A percentile compares a stretch with the other conserved stretches of the same genome.
Conservation (phyloP, 768 basidiomycete species). For the Trichaptum fuscoviolaceum region DNA sequence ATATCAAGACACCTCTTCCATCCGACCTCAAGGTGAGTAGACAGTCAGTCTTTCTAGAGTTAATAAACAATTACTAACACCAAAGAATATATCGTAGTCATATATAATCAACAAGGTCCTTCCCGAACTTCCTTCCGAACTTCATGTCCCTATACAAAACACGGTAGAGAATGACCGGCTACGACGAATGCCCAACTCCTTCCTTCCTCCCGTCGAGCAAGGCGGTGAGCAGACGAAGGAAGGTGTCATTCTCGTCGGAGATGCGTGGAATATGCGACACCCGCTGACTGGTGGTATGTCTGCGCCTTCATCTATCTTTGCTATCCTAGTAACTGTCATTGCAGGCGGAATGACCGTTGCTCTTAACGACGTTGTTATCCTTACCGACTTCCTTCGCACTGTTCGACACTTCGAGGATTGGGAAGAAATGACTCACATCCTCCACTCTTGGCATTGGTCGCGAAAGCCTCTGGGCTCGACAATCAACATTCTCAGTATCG, state of each 20-base stretch:
- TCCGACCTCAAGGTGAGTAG: slow-evolving; percentile 65
- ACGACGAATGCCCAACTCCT: slow-evolving; percentile 93
- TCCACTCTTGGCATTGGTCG: slow-evolving; percentile 80
- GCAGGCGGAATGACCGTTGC: slow-evolving; percentile 95
- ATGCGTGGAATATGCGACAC: slow-evolving; percentile 99
- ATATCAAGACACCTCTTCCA: slow-evolving; percentile 81
- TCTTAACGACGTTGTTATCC: slow-evolving; percentile 74
- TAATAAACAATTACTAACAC: too few species aligned
- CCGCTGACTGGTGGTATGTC: slow-evolving; percentile 73
- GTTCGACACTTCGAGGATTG: slow-evolving; percentile 43
- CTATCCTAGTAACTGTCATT: slow-evolving; percentile 2
- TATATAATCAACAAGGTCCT: slow-evolving; percentile 70
- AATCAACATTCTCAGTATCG: slow-evolving; percentile 89
- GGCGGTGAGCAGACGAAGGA: slow-evolving; percentile 42
- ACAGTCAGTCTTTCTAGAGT: neutral
- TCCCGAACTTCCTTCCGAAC: slow-evolving; percentile 72
- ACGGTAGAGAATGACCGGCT: slow-evolving; percentile 80
- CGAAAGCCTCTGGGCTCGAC: slow-evolving; percentile 81
- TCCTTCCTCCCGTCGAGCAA: slow-evolving; percentile 78
- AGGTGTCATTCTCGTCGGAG: slow-evolving; percentile 83
- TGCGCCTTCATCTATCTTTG: neutral
- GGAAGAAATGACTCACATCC: slow-evolving; percentile 40
- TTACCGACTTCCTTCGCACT: slow-evolving; percentile 54
- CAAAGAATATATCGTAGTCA: slow-evolving; percentile 10
- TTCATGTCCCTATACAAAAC: slow-evolving; percentile 58